Evolutionary conservation across 768 basidiomycete species (phyloP).

Genomic region (Auricularia cornea): DNA sequence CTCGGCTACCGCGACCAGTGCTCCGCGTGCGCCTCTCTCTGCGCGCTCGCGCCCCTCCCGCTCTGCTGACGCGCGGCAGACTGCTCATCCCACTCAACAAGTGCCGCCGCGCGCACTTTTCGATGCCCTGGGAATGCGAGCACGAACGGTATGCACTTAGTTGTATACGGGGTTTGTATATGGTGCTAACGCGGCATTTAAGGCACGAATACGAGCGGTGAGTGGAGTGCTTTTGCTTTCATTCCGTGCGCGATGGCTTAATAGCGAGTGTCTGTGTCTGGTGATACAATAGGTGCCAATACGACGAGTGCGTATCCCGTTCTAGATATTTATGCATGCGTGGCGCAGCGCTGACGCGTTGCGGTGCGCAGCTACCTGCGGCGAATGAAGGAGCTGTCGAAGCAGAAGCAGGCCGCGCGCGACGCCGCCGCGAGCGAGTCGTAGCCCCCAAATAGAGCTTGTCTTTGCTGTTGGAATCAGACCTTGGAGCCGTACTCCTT

Average conservation of each 20-base stretch:
- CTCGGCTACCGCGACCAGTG: constrained; percentile 84
- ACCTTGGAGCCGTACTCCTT: constrained; percentile 10
- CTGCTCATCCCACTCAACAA: constrained; percentile 80
- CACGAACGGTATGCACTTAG: constrained; percentile 65
- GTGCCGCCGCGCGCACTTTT: constrained; percentile 69
- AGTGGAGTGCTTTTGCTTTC: constrained; percentile 10
- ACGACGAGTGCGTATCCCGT: constrained; percentile 68
- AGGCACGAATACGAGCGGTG: constrained; percentile 36
- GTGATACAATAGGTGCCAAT: constrained; percentile 64
- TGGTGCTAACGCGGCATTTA: too few relatives aligned
- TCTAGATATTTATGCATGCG: constrained; percentile 1
- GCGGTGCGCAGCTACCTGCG: constrained; percentile 58
- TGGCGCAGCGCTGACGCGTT: constrained; percentile 1
- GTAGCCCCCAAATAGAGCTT: neutral
- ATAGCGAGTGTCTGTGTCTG: neutral
- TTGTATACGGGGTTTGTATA: too few relatives aligned
- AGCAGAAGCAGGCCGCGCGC: constrained; percentile 41
- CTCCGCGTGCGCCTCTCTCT: constrained; percentile 65
- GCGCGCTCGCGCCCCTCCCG: neutral
- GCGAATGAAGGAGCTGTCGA: constrained; percentile 77
- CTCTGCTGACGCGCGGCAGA: constrained; percentile 30
- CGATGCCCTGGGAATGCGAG: constrained; percentile 91
- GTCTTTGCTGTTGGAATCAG: neutral
- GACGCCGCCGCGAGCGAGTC: neutral
- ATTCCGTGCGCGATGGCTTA: neutral